phyloP scores from a whole-genome alignment of 2,329 filamentous ascomycete species.

The Fusarium pseudoanthophilum region DNA sequence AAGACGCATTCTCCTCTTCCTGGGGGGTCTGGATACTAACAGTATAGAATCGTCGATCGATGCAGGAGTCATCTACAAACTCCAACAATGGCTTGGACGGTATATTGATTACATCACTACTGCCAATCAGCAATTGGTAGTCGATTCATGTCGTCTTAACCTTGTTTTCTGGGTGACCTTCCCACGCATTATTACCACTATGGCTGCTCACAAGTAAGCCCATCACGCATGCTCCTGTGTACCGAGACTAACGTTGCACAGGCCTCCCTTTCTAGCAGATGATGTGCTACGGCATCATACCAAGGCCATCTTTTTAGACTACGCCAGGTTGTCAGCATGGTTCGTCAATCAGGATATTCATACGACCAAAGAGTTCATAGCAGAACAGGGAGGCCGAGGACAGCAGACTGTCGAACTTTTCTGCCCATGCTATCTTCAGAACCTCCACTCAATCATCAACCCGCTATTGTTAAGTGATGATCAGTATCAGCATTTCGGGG shows the following conservation, averaged over 20 bases:
- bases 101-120: conserved; percentile 57
- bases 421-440: conserved; percentile 55
- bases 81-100: conserved; percentile 63
- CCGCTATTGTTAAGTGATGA: conserved; percentile 24
- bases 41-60: conserved; percentile 55
- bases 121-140: conserved; percentile 49
- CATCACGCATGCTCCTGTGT: background rate
- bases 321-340: conserved; percentile 62
- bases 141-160: conserved; percentile 58
- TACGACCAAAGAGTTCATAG: conserved; percentile 31
- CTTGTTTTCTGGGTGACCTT: conserved; percentile 63
- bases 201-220: conserved; percentile 55
- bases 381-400: conserved; percentile 12
- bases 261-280: conserved; percentile 42
- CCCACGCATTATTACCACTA: conserved; percentile 58
- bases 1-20: conserved; percentile 14
- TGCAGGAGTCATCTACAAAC: conserved; percentile 55
- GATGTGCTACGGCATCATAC: conserved; percentile 46
- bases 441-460: conserved; percentile 50
- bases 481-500: conserved; percentile 23
- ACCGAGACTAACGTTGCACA: conserved; percentile 21
- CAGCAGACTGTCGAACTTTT: conserved; percentile 42
- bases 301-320: conserved; percentile 52
- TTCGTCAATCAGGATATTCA: conserved; percentile 62
- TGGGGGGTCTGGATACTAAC: conserved; percentile 30